Conservation (phyloP, 1,139 yeast genomes). For the Blastobotrys arbuscula region DNA sequence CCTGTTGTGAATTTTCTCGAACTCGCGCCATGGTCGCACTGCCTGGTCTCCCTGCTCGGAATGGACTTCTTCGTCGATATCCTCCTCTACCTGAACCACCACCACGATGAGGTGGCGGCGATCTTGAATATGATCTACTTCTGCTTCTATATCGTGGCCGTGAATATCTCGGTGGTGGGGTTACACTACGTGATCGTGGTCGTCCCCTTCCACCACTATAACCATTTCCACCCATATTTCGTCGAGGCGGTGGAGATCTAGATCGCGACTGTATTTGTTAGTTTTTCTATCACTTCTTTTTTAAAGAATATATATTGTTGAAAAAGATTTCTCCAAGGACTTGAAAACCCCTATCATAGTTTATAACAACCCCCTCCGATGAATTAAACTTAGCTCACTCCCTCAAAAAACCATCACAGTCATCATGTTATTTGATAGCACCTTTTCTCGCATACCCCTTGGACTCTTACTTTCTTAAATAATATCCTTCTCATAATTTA, state of each 20-base stretch:
- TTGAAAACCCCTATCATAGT: no score
- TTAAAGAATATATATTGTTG: no score
- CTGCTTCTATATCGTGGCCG: constrained; percentile 3
- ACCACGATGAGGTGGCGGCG: constrained; percentile 5
- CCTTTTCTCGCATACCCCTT: no score
- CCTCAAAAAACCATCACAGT: no score
- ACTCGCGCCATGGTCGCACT: not conserved
- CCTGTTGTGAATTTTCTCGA: constrained; percentile 23
- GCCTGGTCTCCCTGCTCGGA: not conserved
- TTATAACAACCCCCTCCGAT: no score
- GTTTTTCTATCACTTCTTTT: not conserved
- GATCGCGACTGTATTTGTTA: constrained; percentile 5
- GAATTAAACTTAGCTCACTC: no score
- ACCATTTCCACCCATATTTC: not conserved
- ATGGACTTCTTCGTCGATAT: constrained; percentile 11
- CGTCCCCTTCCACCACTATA: not conserved
- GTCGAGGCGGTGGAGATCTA: constrained; percentile 10
- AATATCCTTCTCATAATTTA: no score
- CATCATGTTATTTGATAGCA: no score
- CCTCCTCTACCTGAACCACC: not conserved
- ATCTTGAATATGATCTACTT: constrained; percentile 9
- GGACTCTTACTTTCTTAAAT: no score
- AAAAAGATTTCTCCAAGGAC: no score
- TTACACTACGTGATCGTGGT: not conserved
- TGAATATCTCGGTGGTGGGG: constrained; percentile 7